phyloP scores from a whole-genome alignment of 73 alveolate genomes.

The Paraurostyla sp. region DNA sequence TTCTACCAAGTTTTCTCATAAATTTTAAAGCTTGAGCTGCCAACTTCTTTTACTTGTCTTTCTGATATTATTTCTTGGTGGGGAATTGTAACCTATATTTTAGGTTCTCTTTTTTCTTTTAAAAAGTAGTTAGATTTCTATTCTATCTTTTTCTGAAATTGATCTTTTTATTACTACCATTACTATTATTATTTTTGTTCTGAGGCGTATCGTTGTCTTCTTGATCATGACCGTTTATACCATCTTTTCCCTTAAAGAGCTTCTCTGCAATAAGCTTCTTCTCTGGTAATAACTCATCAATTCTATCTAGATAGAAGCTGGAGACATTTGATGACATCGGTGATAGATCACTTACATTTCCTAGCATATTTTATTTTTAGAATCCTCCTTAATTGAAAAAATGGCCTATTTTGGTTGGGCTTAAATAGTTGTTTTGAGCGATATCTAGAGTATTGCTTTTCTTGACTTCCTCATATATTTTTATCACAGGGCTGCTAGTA shows the following conservation, averaged over 20 bases:
- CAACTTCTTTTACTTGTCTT: neutral
- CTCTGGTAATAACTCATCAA: constrained; percentile 48
- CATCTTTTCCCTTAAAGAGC: constrained; percentile 4
- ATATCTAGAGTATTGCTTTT: neutral
- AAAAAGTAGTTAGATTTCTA: neutral
- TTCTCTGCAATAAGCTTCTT: constrained; percentile 24
- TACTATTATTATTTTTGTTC: neutral
- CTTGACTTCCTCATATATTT: neutral
- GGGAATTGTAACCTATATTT: neutral
- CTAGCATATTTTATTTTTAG: neutral
- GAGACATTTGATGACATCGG: constrained; percentile 34
- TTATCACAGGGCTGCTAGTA: constrained; percentile 8
- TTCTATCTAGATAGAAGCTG: constrained; percentile 26
- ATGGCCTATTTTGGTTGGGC: constrained; percentile 1
- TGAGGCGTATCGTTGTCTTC: neutral
- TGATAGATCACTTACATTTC: neutral
- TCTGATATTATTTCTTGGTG: neutral
- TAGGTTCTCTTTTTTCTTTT: neutral
- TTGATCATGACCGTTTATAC: neutral
- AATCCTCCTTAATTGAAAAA: neutral
- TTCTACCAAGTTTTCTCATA: constrained; percentile 34
- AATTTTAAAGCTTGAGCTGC: constrained; percentile 44
- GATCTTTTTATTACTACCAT: neutral
- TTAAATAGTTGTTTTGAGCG: neutral
- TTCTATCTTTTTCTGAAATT: neutral